Conservation (phyloP, 2,329 filamentous ascomycete genomes). For the Curvularia lunata region DNA sequence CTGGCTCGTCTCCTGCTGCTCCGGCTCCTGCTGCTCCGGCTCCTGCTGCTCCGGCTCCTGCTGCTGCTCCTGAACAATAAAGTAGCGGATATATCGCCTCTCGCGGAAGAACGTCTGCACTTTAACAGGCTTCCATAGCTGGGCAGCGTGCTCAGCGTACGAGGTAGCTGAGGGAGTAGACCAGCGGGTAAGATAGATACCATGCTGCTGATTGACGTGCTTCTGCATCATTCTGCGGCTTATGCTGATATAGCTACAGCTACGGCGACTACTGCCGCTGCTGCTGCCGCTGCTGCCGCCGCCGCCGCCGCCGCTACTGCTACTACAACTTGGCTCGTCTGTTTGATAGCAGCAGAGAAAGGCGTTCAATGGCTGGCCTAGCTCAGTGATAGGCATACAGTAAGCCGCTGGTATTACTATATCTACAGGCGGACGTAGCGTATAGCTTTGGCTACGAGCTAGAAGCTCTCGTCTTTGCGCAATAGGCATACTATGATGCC, state of each 20-base stretch:
- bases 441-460: no score
- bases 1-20: no score
- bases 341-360: background rate
- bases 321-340: no score
- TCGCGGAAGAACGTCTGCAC: constrained; percentile 6
- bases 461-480: background rate
- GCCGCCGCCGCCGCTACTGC: no score
- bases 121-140: constrained; percentile 7
- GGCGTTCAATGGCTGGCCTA: background rate
- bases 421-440: background rate
- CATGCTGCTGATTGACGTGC: background rate
- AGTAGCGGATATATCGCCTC: background rate
- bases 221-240: background rate
- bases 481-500: background rate
- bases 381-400: background rate
- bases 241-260: background rate
- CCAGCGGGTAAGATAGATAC: constrained; percentile 2
- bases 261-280: no score
- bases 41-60: no score
- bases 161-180: background rate
- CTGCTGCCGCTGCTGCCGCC: no score
- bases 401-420: background rate
- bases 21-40: no score
- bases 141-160: background rate
- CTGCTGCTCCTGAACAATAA: constrained; percentile 16